Evolutionary conservation across 148 eudicot species (phyloP).

Genomic region (Bassia scoparia): DNA sequence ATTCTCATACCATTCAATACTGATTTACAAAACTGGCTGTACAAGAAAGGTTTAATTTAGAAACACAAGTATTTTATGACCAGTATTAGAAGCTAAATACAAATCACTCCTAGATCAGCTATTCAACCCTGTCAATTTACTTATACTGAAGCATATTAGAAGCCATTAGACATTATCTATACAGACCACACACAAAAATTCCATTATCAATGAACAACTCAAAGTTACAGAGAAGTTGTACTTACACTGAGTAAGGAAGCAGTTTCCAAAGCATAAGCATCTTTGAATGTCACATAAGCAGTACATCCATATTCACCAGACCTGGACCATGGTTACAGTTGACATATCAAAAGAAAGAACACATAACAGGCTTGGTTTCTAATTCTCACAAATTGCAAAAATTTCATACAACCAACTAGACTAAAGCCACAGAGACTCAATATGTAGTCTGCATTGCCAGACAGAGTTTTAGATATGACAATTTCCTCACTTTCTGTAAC

Average conservation of each 20-base stretch:
- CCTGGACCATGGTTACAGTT: conserved; percentile 32
- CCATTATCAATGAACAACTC: not conserved
- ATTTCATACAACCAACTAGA: not conserved
- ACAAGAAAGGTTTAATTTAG: not conserved
- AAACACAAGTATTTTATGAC: not conserved
- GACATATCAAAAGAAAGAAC: conserved; percentile 7
- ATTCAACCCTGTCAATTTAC: not conserved
- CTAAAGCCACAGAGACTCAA: too few species aligned
- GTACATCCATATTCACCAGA: conserved; percentile 54
- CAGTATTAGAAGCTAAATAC: not conserved
- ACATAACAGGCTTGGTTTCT: not conserved
- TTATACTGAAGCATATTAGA: not conserved
- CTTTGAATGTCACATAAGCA: conserved; percentile 67
- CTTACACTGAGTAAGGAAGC: conserved; percentile 76
- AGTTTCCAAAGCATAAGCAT: conserved; percentile 72
- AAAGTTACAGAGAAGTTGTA: conserved; percentile 1
- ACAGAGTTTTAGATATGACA: too few species aligned
- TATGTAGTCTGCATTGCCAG: too few species aligned
- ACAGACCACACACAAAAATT: not conserved
- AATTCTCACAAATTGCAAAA: not conserved
- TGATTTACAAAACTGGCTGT: too few species aligned
- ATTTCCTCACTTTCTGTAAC: too few species aligned
- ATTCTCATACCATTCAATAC: too few species aligned
- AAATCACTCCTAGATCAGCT: not conserved
- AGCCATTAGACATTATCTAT: not conserved